Base-by-base conservation (phyloP, 2,329 filamentous ascomycete species). In the Clathrospora elynae region DNA sequence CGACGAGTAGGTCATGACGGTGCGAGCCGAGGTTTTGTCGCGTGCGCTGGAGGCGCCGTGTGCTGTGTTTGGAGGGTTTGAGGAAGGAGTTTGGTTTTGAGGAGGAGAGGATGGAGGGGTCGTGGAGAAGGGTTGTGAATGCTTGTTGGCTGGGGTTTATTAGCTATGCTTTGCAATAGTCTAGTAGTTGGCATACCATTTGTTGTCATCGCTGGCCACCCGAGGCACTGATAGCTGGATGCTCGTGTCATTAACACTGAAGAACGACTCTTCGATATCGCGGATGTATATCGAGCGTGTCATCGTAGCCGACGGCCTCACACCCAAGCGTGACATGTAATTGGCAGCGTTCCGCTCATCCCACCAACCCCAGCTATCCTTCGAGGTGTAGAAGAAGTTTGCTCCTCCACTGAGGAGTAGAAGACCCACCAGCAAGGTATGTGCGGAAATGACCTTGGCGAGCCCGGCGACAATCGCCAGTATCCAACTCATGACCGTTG, bases 1-100 rank as follows among this genome's bases (percentile, higher is more conserved):
- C 90, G 4, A 99, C 91, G 2, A 97, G 74, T 13, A 99, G 76
- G 64, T 97, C 90, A 67, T 99, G 90, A 2, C 93, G 81, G 67
- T 96, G 93, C 2, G 82, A 77, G 1, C 88, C 92, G 0, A 99
- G 81, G 16, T 86, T 82, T 70, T 95, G 88, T 7, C 92, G 81
- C n/a, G 90, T 89, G 25, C 85, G 82, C 35, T 87, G 83, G 20
- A 97, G 78, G 17, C 80, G 80, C 10, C 78, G 79, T 7, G 72
- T 70, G 29, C 63, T 61, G 30, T 61, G 51, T 22, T 54, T 60
- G 3, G 63, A 63, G 1, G 62, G 49, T n/a, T 44, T 57, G 12
- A 58, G 43, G 18, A 55, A 54, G 5, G 59, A 60, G 18, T 53
- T 35, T 2, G 55, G 34, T 19, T 53, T 35, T 2, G 55, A 35